phyloP scores from a whole-genome alignment of 306 rosid genomes.

The Medicago arabica region DNA sequence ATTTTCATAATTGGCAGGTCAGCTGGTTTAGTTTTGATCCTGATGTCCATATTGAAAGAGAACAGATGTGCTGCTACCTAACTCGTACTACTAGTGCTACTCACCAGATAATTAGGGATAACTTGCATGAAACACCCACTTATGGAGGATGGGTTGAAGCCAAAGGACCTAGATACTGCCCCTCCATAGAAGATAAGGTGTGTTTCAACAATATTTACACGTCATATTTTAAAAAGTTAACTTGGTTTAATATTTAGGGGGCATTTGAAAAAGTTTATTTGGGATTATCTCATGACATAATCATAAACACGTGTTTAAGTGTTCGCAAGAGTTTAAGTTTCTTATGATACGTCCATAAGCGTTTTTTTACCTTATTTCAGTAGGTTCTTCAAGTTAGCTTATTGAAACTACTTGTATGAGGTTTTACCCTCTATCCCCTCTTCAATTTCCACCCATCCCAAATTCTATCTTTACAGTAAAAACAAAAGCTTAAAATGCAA shows the following conservation, averaged over 20 bases:
- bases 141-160: slow-evolving; percentile 99
- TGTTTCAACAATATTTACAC: slow-evolving; percentile 30
- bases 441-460: not conserved
- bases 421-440: not conserved
- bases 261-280: not conserved
- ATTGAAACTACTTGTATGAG: not conserved
- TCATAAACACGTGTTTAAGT: not conserved
- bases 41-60: slow-evolving; percentile 88
- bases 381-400: not conserved
- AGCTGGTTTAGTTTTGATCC: slow-evolving; percentile 98
- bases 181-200: slow-evolving; percentile 99
- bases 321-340: not conserved
- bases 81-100: slow-evolving; percentile 92
- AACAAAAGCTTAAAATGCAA: slow-evolving; percentile 3
- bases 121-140: slow-evolving; percentile 95
- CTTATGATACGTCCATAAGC: not conserved
- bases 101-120: slow-evolving; percentile 88
- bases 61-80: slow-evolving; percentile 96
- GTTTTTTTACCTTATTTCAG: slow-evolving; percentile 4
- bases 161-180: slow-evolving; percentile 98
- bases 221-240: not conserved
- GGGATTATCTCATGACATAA: slow-evolving; percentile 1
- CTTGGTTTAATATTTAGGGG: slow-evolving; percentile 8
- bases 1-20: slow-evolving; percentile 67
- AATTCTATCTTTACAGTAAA: not conserved